Evolutionary conservation across 768 basidiomycete genomes (phyloP).

Genomic region (Hericium rajendrae): DNA sequence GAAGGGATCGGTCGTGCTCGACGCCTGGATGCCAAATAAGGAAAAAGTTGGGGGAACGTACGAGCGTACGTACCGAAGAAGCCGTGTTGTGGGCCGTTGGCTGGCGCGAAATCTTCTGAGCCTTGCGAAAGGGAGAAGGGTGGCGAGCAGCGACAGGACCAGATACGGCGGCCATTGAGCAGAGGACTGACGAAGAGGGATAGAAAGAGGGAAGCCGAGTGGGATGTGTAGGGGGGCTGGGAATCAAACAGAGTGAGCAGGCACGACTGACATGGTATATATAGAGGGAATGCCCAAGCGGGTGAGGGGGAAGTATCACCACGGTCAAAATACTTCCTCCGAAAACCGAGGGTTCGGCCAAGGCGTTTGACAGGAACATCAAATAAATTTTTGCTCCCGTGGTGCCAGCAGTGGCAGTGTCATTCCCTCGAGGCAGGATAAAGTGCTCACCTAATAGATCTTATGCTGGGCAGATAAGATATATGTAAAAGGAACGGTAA

Average conservation of each 20-base stretch:
- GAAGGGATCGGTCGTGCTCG: constrained; percentile 36
- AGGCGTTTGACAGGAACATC: too few relatives aligned
- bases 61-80: constrained; percentile 8
- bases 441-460: too few relatives aligned
- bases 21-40: constrained; percentile 6
- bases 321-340: too few relatives aligned
- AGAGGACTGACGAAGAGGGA: not conserved
- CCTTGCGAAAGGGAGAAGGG: constrained; percentile 20
- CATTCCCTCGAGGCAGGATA: too few relatives aligned
- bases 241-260: constrained; percentile 4
- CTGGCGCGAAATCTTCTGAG: constrained; percentile 13
- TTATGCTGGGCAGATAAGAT: too few relatives aligned
- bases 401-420: too few relatives aligned
- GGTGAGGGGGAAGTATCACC: too few relatives aligned
- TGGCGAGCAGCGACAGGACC: constrained; percentile 20
- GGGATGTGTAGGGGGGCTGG: constrained; percentile 11
- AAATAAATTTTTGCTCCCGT: too few relatives aligned
- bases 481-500: not conserved
- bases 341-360: too few relatives aligned
- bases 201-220: constrained; percentile 8
- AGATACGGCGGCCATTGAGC: constrained; percentile 20
- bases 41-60: constrained; percentile 6
- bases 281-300: constrained; percentile 2
- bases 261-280: constrained; percentile 1
- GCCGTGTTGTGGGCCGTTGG: constrained; percentile 3